These are phyloP conservation scores for Diophrys appendiculata DNA, from an alignment of 73 alveolate species.

Conservation along the genomic window DNA sequence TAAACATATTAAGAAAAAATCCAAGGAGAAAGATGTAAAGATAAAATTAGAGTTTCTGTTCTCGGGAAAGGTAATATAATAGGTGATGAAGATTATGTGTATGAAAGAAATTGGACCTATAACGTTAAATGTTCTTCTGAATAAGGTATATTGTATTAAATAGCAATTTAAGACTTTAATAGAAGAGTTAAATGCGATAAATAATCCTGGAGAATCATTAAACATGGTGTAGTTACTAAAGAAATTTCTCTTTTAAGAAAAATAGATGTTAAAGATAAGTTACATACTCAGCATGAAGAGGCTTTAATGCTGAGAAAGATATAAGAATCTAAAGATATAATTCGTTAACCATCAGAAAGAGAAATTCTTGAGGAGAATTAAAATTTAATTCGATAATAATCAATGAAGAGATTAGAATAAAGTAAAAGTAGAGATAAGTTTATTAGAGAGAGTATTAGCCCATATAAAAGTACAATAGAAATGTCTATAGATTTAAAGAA, in stretches of 20 bases:
- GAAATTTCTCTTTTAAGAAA: background rate
- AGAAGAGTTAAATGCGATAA: background rate
- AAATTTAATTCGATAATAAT: too few species aligned
- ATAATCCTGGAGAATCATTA: background rate
- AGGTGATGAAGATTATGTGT: background rate
- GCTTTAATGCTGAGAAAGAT: background rate
- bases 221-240: background rate
- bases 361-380: too few species aligned
- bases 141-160: background rate
- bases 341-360: too few species aligned
- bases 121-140: background rate
- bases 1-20: background rate
- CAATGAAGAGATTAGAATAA: too few species aligned
- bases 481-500: too few species aligned
- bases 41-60: background rate
- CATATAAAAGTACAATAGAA: too few species aligned
- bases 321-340: too few species aligned
- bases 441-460: too few species aligned
- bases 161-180: background rate
- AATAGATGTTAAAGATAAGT: background rate
- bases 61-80: background rate
- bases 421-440: too few species aligned
- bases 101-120: background rate
- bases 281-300: background rate
- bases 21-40: background rate